Conservation (phyloP, 202 grass and related monocot species). For the Hordeum pubiflorum region DNA sequence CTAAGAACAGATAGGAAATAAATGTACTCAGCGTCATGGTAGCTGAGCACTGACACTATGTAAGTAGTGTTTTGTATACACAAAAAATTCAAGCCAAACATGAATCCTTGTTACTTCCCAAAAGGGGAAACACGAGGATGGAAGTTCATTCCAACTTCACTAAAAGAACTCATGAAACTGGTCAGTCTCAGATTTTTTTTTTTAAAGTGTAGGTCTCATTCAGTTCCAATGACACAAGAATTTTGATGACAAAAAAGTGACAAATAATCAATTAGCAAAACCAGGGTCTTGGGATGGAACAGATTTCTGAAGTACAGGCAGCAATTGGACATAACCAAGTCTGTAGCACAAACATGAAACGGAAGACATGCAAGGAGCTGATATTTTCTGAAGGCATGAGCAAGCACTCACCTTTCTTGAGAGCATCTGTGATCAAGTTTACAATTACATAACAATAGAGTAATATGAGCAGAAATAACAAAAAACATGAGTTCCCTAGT, state of each 20-base stretch:
- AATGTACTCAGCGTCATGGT: neutral
- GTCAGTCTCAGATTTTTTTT: neutral
- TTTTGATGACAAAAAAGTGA: neutral
- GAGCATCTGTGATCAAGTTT: neutral
- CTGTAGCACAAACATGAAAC: neutral
- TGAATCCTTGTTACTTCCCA: neutral
- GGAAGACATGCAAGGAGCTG: neutral
- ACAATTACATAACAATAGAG: neutral
- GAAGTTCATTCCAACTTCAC: neutral
- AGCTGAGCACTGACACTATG: neutral
- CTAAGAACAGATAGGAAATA: neutral
- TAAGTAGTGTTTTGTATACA: neutral
- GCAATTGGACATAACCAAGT: neutral
- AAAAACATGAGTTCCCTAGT: neutral
- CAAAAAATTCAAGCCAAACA: neutral
- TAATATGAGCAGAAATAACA: neutral
- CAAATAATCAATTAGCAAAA: neutral
- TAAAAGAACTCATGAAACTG: neutral
- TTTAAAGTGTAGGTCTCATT: neutral
- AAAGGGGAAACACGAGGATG: neutral
- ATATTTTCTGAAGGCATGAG: neutral
- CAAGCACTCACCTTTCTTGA: constrained; percentile 7
- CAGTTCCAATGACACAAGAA: neutral
- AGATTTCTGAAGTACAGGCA: neutral
- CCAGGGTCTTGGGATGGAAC: neutral